A percentile compares a stretch with the other conserved stretches of the same genome.
Conservation (phyloP, 345 rosid species). For the Alliaria petiolata region DNA sequence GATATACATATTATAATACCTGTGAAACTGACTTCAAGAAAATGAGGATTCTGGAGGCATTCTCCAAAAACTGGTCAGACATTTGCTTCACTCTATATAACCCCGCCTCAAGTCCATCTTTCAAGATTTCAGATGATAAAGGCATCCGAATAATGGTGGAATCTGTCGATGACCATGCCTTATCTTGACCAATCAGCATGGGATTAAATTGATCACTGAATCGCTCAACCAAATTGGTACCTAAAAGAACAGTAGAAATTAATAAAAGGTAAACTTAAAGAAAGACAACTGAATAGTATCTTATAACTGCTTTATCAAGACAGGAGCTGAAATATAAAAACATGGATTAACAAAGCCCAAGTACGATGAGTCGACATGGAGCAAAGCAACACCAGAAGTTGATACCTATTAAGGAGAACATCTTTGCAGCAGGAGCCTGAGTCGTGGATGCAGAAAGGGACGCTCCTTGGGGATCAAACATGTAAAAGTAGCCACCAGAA, state of each 20-base stretch:
- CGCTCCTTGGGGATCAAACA: slow-evolving; percentile 89
- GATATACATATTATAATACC: slow-evolving; percentile 41
- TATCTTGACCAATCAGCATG: slow-evolving; percentile 68
- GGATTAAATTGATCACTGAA: slow-evolving; percentile 85
- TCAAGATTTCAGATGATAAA: slow-evolving; percentile 64
- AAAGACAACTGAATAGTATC: not conserved
- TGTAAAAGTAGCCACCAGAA: slow-evolving; percentile 83
- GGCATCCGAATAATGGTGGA: slow-evolving; percentile 94
- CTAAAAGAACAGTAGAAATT: slow-evolving; percentile 39
- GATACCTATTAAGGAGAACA: slow-evolving; percentile 81
- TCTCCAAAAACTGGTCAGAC: slow-evolving; percentile 65
- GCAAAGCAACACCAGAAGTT: not conserved
- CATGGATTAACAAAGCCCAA: not conserved
- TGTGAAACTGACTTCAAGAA: slow-evolving; percentile 78
- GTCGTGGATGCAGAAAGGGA: slow-evolving; percentile 64
- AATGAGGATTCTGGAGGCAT: slow-evolving; percentile 70
- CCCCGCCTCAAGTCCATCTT: slow-evolving; percentile 76
- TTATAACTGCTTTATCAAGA: not conserved
- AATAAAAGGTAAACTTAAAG: not conserved
- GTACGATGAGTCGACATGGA: not conserved
- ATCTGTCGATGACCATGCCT: slow-evolving; percentile 63
- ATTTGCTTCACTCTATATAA: slow-evolving; percentile 53
- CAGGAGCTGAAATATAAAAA: slow-evolving; percentile 5
- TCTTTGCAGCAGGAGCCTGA: slow-evolving; percentile 71
- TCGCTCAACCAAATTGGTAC: slow-evolving; percentile 75